These are phyloP conservation scores for Xanthoceras sorbifolium DNA, from an alignment of 345 rosid genomes.

Conservation along the genomic window DNA sequence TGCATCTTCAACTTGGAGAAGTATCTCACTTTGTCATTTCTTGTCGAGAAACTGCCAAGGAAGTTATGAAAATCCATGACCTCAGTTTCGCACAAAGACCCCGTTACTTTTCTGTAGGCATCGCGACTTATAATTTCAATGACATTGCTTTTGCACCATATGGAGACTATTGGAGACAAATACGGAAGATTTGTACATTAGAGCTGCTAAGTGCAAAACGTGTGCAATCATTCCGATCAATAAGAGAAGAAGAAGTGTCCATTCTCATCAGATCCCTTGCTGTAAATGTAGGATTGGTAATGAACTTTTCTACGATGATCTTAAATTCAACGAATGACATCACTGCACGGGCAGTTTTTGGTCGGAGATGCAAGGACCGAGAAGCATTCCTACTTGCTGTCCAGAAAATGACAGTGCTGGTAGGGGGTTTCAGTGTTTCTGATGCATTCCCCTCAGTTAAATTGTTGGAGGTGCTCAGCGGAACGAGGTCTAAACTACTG, in stretches of 20 bases:
- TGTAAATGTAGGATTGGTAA: not conserved
- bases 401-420: not conserved
- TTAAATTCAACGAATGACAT: not conserved
- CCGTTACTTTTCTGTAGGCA: not conserved
- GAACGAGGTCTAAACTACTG: slow-evolving; percentile 19
- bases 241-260: slow-evolving; percentile 16
- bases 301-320: not conserved
- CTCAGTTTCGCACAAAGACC: slow-evolving; percentile 32
- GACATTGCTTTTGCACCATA: slow-evolving; percentile 5
- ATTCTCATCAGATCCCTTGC: not conserved
- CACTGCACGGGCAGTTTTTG: slow-evolving; percentile 6
- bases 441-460: slow-evolving; percentile 39
- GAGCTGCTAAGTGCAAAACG: slow-evolving; percentile 1
- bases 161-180: not conserved
- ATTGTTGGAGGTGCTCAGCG: slow-evolving; percentile 17
- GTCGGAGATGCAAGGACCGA: not conserved
- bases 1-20: slow-evolving; percentile 2
- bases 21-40: not conserved
- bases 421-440: not conserved
- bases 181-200: not conserved
- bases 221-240: not conserved
- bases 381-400: not conserved
- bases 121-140: not conserved
- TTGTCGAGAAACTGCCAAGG: not conserved
- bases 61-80: slow-evolving; percentile 19